Conservation (phyloP, 768 basidiomycete genomes). For the Clitopilus passeckerianus region DNA sequence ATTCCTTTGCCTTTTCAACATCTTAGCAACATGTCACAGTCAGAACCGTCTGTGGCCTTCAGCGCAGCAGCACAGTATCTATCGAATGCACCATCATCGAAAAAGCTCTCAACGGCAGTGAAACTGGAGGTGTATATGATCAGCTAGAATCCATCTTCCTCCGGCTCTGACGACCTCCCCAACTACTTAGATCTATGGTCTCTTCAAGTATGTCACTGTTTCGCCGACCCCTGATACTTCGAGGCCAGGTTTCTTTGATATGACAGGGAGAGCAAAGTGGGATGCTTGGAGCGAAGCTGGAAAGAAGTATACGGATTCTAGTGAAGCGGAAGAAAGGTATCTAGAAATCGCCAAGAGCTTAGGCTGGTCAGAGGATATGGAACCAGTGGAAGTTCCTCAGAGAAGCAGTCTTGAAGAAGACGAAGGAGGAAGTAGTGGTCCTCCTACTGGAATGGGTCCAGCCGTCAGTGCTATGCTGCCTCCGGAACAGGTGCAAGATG, state of each 20-base stretch:
- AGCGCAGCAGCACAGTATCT: constrained; percentile 60
- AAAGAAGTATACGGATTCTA: constrained; percentile 36
- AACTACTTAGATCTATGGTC: constrained; percentile 65
- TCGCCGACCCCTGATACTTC: constrained; percentile 46
- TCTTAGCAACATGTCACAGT: constrained; percentile 15
- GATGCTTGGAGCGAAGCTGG: constrained; percentile 68
- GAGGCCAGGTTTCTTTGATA: constrained; percentile 74
- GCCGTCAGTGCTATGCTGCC: constrained; percentile 56
- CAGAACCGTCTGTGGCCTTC: constrained; percentile 35
- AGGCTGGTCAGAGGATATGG: constrained; percentile 54
- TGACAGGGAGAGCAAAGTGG: constrained; percentile 82
- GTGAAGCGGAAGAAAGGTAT: constrained; percentile 60
- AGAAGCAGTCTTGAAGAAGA: constrained; percentile 42
- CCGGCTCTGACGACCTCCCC: constrained; percentile 1
- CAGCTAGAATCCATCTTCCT: constrained; percentile 7
- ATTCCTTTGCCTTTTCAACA: neutral
- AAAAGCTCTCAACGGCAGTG: constrained; percentile 49
- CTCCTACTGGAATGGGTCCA: constrained; percentile 49
- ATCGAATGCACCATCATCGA: constrained; percentile 48
- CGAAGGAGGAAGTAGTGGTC: constrained; percentile 23
- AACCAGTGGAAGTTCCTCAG: constrained; percentile 9
- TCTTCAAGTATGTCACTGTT: constrained; percentile 74
- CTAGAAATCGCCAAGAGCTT: constrained; percentile 60
- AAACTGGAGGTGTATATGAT: constrained; percentile 70
- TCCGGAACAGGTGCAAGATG: constrained; percentile 27